Evolutionary conservation across 2,329 filamentous ascomycete species (phyloP), one percentile per base, ranked within the genome.

Genomic region (Aspergillus sergii): DNA sequence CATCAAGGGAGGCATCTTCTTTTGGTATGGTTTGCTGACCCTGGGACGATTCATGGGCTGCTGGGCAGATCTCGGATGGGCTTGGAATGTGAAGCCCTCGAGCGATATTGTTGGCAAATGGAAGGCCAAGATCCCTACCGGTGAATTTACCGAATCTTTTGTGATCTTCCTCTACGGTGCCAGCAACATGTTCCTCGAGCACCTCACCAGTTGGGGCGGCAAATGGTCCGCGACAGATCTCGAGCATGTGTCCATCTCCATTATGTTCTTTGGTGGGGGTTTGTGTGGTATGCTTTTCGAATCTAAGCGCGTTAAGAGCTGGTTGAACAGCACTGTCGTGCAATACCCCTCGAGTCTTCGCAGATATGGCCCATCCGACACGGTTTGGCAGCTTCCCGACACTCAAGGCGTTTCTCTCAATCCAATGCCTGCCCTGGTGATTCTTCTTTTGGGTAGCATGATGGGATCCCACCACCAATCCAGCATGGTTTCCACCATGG

Each of bases 1-100:
- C 81, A 89, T 97, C 76, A 98, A 98, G 76, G 94, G 94, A 53
- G 92, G 92, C 4, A 91, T 98, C 60, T 98, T 98, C 82, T 93
- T 97, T 80, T 95, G 92, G 89, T 92, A 96, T 66, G 94, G 94
- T 10, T 79, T 97, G 23, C 80, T 97, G 64, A 96, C 92, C 0
- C 84, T 98, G 4, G 93, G 93, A 34, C 89, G 94, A 61, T 97
- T 93, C 91, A 88, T 93, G 73, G 94, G 94, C 30, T 91, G 91
- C 75, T 98, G 96, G 75, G 89, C 91, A 62, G 92, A 97, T 64
- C 85, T 94, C 61, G 94, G 94, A 68, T 98, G 94, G 94, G 92
- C 93, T 0, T 97, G 94, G 94, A 98, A 98, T 72, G 79, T 94
- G 64, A 91, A 91, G 64, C 93, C 93, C 10, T 74, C 81, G 6